These are phyloP conservation scores for Austroboletus niveus DNA, from an alignment of 1,284 basidiomycete species.

Conservation along the genomic window DNA sequence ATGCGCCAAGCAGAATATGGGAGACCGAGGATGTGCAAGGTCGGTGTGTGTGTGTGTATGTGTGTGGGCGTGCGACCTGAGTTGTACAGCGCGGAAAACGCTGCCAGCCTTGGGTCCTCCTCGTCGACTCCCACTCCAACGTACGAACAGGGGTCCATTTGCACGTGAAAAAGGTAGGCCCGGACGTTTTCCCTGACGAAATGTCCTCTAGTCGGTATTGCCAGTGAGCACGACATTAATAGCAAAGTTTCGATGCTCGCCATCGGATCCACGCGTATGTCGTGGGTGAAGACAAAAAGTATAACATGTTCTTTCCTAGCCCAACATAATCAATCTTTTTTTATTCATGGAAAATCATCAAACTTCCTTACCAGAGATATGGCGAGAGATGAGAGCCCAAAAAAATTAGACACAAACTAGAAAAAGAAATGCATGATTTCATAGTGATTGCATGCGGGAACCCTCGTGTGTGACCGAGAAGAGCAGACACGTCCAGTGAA, in stretches of 20 bases:
- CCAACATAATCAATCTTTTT: slow-evolving; percentile 2
- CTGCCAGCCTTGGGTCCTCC: slow-evolving; percentile 46
- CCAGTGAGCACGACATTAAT: slow-evolving; percentile 14
- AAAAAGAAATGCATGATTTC: background rate
- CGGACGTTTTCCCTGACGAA: slow-evolving; percentile 1
- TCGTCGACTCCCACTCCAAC: slow-evolving; percentile 42
- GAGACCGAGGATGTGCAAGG: slow-evolving; percentile 53
- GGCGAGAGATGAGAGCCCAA: background rate
- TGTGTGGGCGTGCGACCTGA: slow-evolving; percentile 48
- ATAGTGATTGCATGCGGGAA: background rate
- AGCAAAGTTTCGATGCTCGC: slow-evolving; percentile 6
- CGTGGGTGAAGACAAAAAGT: slow-evolving; percentile 1
- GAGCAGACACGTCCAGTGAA: background rate
- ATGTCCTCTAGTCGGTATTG: slow-evolving; percentile 1
- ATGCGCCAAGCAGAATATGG: background rate
- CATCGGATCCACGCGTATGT: background rate
- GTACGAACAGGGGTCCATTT: slow-evolving; percentile 36
- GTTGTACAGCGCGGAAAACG: slow-evolving; percentile 60
- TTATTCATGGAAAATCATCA: slow-evolving; percentile 3
- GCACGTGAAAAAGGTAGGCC: slow-evolving; percentile 31
- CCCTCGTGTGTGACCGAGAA: background rate
- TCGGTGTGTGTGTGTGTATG: slow-evolving; percentile 44
- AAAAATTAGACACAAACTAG: background rate
- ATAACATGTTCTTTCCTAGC: background rate
- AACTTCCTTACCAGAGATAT: slow-evolving; percentile 6